A percentile compares a stretch with the other conserved stretches of the same genome.
Conservation (phyloP, 257 asterid genomes). For the Lycium barbarum region DNA sequence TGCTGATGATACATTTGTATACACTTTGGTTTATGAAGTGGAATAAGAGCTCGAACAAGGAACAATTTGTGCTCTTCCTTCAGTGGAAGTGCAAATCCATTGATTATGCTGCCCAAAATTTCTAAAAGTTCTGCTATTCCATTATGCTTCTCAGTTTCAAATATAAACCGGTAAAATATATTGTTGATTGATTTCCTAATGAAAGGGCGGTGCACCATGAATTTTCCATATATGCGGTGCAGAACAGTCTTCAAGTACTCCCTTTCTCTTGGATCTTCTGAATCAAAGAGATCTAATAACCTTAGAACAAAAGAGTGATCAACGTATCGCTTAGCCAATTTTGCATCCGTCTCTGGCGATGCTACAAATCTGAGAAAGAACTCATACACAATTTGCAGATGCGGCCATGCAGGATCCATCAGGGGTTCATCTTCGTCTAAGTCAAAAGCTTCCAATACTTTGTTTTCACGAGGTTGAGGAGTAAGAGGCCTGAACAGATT, state of each 20-base stretch:
- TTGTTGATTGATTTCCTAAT: constrained; percentile 69
- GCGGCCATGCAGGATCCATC: constrained; percentile 78
- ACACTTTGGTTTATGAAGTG: constrained; percentile 79
- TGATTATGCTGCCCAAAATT: constrained; percentile 70
- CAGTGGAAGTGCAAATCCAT: constrained; percentile 74
- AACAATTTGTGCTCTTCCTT: constrained; percentile 76
- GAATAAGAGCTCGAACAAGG: constrained; percentile 69
- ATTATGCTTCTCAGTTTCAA: constrained; percentile 72
- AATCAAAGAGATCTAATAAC: constrained; percentile 67
- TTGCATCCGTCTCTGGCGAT: constrained; percentile 75
- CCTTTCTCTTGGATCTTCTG: constrained; percentile 77
- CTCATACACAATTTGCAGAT: constrained; percentile 67
- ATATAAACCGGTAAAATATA: constrained; percentile 63
- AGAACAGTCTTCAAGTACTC: constrained; percentile 67
- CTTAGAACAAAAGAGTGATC: constrained; percentile 67
- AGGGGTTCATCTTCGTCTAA: constrained; percentile 72
- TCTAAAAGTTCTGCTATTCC: constrained; percentile 74
- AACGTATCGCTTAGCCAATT: constrained; percentile 66
- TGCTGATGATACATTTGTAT: constrained; percentile 77
- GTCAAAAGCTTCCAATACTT: constrained; percentile 59
- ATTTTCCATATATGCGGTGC: constrained; percentile 70
- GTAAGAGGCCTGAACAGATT: constrained; percentile 62
- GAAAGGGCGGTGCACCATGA: constrained; percentile 77
- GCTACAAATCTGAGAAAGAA: constrained; percentile 72
- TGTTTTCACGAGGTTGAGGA: constrained; percentile 69